Percentiles rank a stretch among this genome's conserved stretches.
phyloP scores from a whole-genome alignment of 139 green algal species.

The Chlorella ohadii region DNA sequence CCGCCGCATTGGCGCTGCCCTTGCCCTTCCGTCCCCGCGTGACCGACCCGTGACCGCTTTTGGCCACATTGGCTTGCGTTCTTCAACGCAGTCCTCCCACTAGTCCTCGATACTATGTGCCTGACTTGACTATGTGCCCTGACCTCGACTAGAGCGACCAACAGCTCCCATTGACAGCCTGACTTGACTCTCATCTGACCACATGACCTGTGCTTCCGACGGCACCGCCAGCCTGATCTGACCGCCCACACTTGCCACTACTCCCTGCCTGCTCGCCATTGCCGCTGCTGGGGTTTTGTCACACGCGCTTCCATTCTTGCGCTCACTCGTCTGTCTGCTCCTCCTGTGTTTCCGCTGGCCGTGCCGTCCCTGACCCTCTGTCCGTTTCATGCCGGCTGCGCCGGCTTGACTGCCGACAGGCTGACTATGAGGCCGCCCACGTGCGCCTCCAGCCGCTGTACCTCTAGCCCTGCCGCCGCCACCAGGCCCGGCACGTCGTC shows the following conservation, averaged over 20 bases:
- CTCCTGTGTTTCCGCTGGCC: too few species aligned
- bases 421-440: conserved; percentile 53
- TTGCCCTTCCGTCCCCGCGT: background rate
- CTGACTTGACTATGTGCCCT: too few species aligned
- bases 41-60: background rate
- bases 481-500: conserved; percentile 60
- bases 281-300: background rate
- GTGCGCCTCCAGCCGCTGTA: conserved; percentile 35
- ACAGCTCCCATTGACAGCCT: too few species aligned
- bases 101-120: background rate
- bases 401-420: conserved; percentile 33
- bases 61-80: conserved; percentile 22
- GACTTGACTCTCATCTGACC: background rate
- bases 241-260: background rate
- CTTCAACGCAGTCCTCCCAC: background rate
- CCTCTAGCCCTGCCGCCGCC: conserved; percentile 28
- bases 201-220: background rate
- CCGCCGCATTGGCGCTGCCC: background rate
- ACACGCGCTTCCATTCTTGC: conserved; percentile 8
- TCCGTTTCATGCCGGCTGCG: background rate
- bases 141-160: too few species aligned
- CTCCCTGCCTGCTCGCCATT: background rate
- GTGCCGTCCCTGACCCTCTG: background rate
- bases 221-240: background rate
- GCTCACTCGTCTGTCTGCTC: background rate